Percentiles rank a stretch among this genome's conserved stretches.
Conservation (phyloP, 139 green algal species). For the Haematococcus lacustris region DNA sequence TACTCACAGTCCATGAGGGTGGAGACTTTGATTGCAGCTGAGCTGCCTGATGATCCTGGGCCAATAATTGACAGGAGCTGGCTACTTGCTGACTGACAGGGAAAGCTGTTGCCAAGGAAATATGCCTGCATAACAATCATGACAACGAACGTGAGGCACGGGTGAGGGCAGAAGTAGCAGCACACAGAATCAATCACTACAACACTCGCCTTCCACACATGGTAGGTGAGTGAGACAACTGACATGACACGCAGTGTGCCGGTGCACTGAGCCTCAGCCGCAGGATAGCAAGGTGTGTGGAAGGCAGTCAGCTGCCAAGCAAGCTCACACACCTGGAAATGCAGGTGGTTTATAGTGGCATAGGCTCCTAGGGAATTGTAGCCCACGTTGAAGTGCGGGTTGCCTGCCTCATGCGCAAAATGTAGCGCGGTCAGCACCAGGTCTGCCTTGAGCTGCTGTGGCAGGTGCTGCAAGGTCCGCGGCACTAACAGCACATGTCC, state of each 20-base stretch:
- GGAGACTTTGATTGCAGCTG: too few species aligned
- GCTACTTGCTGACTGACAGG: slow-evolving; percentile 77
- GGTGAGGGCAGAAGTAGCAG: not conserved
- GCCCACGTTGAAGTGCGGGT: slow-evolving; percentile 87
- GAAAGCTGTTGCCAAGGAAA: slow-evolving; percentile 72
- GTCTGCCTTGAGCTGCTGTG: slow-evolving; percentile 59
- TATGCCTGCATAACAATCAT: slow-evolving; percentile 55
- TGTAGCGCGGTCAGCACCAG: slow-evolving; percentile 79
- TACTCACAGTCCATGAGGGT: too few species aligned
- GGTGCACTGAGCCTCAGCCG: not conserved
- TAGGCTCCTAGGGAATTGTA: slow-evolving; percentile 97
- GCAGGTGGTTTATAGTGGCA: slow-evolving; percentile 98
- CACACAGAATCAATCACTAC: not conserved
- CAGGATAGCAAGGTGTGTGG: not conserved
- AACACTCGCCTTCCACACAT: not conserved
- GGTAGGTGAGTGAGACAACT: not conserved
- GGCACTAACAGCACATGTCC: slow-evolving; percentile 96
- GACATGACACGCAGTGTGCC: slow-evolving; percentile 8
- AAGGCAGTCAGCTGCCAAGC: not conserved
- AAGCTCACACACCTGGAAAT: slow-evolving; percentile 82
- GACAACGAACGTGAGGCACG: not conserved
- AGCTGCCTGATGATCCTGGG: too few species aligned
- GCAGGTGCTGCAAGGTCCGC: slow-evolving; percentile 55
- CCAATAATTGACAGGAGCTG: slow-evolving; percentile 38
- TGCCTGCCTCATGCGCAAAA: slow-evolving; percentile 77